Evolutionary conservation across 768 basidiomycete genomes (phyloP), one percentile per base, ranked within the genome.

Genomic region (Mycena rebaudengoi): DNA sequence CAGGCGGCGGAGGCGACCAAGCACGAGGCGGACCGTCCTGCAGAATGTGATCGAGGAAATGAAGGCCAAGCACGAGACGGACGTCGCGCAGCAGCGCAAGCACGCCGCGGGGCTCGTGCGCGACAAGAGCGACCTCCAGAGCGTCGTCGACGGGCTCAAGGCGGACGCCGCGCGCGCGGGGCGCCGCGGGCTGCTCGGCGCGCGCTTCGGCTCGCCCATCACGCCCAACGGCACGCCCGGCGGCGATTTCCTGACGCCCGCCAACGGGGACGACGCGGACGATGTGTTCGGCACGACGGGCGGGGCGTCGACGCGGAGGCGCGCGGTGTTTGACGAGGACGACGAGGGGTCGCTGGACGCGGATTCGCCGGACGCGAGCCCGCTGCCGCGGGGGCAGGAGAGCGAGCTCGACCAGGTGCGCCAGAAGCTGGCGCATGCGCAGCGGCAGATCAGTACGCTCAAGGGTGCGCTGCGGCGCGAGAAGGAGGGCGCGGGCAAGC

Each of bases 31-130:
- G 94, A 96, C 64, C 87, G 90, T n/a, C 26, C 83, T 94, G 46
- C 82, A 86, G 64, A 78, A 78, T 43, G 72, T 83, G 6, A 76
- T 91, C 21, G 88, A 90, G 45, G 92, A 94, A 52, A 80, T 95
- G 74, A 94, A 92, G 73, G 85, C 87, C 54, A 96, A 95, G 75
- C 96, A 98, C 72, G 97, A 99, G 78, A 95, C 95, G 14, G 95
- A 98, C 65, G 86, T 98, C 60, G 98, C 97, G 4, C 91, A 93
- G 63, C 92, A 94, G 69, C 86, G 96, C 46, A 94, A 94, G 76
- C 87, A 91, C 56, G 89, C 92, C 2, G 96, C 96, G 1, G 90
- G 92, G 25, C 83, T 98, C 25, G 89, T 91, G 69, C 86, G 97
- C 65, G 98, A 99, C 75, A 97, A 96, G 80, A 90, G 88, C 26